Percentiles rank a stretch among this genome's conserved stretches.
Evolutionary conservation across 495 filamentous ascomycete genomes (phyloP).

Genomic region (Aspergillus leporis): DNA sequence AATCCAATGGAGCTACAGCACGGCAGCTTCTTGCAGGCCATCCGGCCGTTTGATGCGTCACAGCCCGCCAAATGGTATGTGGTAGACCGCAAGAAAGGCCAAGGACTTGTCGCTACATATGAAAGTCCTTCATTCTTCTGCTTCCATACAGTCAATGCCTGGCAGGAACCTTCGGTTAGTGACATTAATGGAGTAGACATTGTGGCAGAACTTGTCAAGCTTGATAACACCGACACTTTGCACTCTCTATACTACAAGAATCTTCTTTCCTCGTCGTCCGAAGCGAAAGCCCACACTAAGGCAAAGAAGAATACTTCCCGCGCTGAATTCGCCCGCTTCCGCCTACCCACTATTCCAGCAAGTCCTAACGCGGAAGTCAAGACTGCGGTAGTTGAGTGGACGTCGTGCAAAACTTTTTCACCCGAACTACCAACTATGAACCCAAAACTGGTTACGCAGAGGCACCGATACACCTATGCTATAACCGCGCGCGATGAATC

Average conservation of each 20-base stretch:
- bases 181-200: constrained; percentile 48
- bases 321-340: constrained; percentile 48
- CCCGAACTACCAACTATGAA: constrained; percentile 72
- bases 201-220: constrained; percentile 57
- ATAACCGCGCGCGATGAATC: constrained; percentile 56
- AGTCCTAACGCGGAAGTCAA: constrained; percentile 11
- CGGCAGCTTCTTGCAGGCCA: constrained; percentile 25
- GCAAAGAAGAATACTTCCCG: constrained; percentile 33
- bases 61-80: constrained; percentile 66
- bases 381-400: constrained; percentile 37
- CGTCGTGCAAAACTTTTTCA: constrained; percentile 29
- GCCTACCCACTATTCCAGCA: constrained; percentile 39
- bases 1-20: constrained; percentile 59
- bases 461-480: constrained; percentile 66
- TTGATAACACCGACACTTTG: constrained; percentile 55
- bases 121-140: constrained; percentile 65
- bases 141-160: constrained; percentile 78
- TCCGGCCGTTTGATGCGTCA: constrained; percentile 45
- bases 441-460: constrained; percentile 49
- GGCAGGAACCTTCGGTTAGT: constrained; percentile 52
- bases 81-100: constrained; percentile 54
- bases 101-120: constrained; percentile 60
- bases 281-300: constrained; percentile 27
- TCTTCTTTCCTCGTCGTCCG: constrained; percentile 43
- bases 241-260: constrained; percentile 58